phyloP scores from a whole-genome alignment of 2,329 filamentous ascomycete genomes.

The Aspergillus glaucus region DNA sequence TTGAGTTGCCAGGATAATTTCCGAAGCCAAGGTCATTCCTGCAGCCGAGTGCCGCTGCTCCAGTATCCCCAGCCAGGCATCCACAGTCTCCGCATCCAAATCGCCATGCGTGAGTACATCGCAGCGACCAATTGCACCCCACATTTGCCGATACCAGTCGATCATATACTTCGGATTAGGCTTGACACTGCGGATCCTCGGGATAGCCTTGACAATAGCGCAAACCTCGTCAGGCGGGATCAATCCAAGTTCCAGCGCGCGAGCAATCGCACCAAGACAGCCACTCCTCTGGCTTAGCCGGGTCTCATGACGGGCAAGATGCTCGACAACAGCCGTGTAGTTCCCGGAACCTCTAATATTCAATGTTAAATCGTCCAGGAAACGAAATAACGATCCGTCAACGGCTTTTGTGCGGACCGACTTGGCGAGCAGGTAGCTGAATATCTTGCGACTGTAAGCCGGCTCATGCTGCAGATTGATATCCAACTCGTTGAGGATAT shows the following conservation, averaged over 20 bases:
- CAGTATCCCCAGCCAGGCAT: constrained; percentile 28
- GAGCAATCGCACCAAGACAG: constrained; percentile 21
- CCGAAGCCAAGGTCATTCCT: constrained; percentile 19
- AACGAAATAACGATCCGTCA: constrained; percentile 21
- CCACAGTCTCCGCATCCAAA: constrained; percentile 22
- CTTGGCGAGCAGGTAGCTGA: constrained; percentile 23
- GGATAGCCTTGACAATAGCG: constrained; percentile 25
- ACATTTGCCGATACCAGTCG: constrained; percentile 26
- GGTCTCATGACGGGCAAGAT: constrained; percentile 15
- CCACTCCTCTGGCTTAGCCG: constrained; percentile 12
- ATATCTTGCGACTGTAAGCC: constrained; percentile 29
- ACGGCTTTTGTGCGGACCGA: constrained; percentile 6
- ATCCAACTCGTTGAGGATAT: constrained; percentile 19
- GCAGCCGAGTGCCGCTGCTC: constrained; percentile 7
- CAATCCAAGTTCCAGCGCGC: constrained; percentile 29
- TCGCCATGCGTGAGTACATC: constrained; percentile 28
- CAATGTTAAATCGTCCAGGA: constrained; percentile 31
- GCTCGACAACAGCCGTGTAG: constrained; percentile 24
- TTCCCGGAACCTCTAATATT: constrained; percentile 32
- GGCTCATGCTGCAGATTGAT: constrained; percentile 32
- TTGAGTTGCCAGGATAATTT: constrained; percentile 27
- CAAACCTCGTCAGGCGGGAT: constrained; percentile 28
- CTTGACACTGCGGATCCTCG: constrained; percentile 9
- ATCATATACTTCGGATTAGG: constrained; percentile 13
- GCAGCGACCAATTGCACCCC: constrained; percentile 32